Evolutionary conservation across 192 early-diverging fungal genomes (phyloP).

Genomic region (Coemansia sp.): DNA sequence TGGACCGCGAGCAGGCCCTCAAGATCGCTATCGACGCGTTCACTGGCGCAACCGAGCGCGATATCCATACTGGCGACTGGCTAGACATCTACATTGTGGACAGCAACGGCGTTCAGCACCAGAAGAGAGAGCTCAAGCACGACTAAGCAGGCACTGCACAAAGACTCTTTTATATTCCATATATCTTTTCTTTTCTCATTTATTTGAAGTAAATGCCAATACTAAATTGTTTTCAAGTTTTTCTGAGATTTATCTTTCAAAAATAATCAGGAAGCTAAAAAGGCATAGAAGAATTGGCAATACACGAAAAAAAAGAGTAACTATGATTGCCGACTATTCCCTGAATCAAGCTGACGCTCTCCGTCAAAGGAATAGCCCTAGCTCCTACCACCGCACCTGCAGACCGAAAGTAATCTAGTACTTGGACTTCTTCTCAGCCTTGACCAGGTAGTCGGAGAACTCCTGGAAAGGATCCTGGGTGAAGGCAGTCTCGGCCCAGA

Average conservation of each 20-base stretch:
- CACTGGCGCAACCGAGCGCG: constrained; percentile 94
- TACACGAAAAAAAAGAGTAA: background rate
- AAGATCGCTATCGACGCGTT: constrained; percentile 94
- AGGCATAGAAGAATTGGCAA: background rate
- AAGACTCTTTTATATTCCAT: constrained; percentile 1
- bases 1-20: constrained; percentile 56
- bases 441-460: constrained; percentile 78
- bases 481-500: constrained; percentile 91
- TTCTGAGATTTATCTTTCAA: constrained; percentile 6
- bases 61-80: constrained; percentile 97
- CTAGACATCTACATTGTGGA: constrained; percentile 90
- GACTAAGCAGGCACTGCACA: constrained; percentile 63
- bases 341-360: background rate
- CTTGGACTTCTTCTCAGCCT: constrained; percentile 58
- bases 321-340: background rate
- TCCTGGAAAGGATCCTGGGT: constrained; percentile 90
- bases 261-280: background rate
- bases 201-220: background rate
- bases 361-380: background rate
- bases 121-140: constrained; percentile 81
- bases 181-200: constrained; percentile 3
- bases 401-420: constrained; percentile 20
- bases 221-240: background rate
- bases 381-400: background rate
- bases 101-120: constrained; percentile 71